Evolutionary conservation across 306 rosid genomes (phyloP), one percentile per base, ranked within the genome.

Genomic region (Ziziphus jujuba): DNA sequence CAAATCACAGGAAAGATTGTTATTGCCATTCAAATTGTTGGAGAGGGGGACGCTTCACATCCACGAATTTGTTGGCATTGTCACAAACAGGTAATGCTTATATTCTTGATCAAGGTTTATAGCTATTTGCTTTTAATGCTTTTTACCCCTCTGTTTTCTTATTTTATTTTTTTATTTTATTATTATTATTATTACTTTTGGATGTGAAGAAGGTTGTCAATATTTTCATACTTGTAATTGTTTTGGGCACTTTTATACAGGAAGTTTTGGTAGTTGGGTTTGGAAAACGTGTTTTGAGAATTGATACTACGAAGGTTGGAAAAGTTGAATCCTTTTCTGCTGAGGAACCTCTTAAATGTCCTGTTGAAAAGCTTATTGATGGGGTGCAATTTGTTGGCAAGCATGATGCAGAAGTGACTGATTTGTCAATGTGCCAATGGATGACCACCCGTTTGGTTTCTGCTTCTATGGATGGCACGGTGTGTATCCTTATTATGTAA

Each of bases 371-470:
- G 87, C 86, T 91, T 73, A 79, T 88, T 75, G 96, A 95, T 70
- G 99, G 99, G 60, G 90, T 91, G 69, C 97, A 95, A 62, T 84
- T 88, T 77, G 92, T 95, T 72, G 99, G 99, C 62, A 79, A 81
- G 67, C 99, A 95, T 79, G 96, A 91, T 70, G 88, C 82, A 63
- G 97, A 95, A 82, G 93, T 95, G 81, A 95, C 96, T 54, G 96
- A 89, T 79, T 80, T 95, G 77, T 95, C 99, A 61, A 95, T 91
- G 97, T 88, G 99, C 83, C 99, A 95, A 69, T 95, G 99, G 99
- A 95, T 95, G 99, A 89, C 88, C 67, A 91, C 89, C 67, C 92
- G 97, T 61, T 72, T 95, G 82, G 96, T 91, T 72, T 95, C 99
- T 72, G 92, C 96, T 47, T 95, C 99, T 65, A 77, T 84, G 76